Evolutionary conservation across 2,329 filamentous ascomycete genomes (phyloP).

Genomic region (Talaromyces atroroseus): DNA sequence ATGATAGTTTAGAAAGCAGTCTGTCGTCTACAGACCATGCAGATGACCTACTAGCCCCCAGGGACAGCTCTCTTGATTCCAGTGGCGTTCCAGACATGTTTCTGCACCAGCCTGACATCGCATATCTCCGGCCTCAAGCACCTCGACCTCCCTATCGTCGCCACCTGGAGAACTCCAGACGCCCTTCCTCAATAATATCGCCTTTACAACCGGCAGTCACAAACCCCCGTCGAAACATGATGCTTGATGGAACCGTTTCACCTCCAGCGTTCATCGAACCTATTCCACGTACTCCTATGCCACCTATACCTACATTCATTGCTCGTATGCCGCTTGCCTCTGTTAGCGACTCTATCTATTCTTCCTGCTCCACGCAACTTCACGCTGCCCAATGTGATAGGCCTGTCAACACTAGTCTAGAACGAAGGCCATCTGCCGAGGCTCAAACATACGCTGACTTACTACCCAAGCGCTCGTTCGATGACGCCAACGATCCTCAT

Average conservation of each 20-base stretch:
- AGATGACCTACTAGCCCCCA: constrained; percentile 7
- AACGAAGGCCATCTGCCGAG: constrained; percentile 11
- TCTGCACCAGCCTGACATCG: background rate
- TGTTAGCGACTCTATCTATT: constrained; percentile 20
- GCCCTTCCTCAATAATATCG: background rate
- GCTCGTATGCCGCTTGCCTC: constrained; percentile 12
- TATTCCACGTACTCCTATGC: constrained; percentile 1
- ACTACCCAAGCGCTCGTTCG: constrained; percentile 1
- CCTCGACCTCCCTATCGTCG: constrained; percentile 9
- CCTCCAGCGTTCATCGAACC: background rate
- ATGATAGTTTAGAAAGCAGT: constrained; percentile 1
- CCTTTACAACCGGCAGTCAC: background rate
- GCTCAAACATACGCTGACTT: constrained; percentile 3
- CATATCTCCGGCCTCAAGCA: constrained; percentile 7
- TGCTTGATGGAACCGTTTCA: constrained; percentile 6
- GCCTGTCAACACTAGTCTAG: background rate
- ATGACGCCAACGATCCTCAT: background rate
- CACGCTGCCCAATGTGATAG: background rate
- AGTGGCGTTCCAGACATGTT: constrained; percentile 5
- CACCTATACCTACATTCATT: constrained; percentile 4
- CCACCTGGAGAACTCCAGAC: constrained; percentile 3
- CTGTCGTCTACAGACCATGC: background rate
- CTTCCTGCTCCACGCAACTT: constrained; percentile 15
- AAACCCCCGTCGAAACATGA: background rate
- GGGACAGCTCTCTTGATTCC: constrained; percentile 9